Conservation (phyloP, 2,329 filamentous ascomycete genomes). For the Camptophora hylomeconis region DNA sequence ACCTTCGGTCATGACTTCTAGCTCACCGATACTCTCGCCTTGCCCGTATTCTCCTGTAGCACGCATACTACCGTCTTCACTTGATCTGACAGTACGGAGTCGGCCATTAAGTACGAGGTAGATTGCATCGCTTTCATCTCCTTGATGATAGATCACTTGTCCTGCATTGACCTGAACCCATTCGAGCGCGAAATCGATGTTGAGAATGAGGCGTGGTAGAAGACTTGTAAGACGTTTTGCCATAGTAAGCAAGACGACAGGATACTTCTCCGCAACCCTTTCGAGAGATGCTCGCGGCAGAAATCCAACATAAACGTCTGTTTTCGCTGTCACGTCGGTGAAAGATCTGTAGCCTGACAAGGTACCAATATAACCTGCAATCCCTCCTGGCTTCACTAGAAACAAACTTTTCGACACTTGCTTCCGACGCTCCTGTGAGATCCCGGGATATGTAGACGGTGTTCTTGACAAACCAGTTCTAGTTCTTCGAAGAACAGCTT, state of each 20-base stretch:
- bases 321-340: constrained; percentile 92
- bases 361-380: constrained; percentile 88
- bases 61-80: constrained; percentile 65
- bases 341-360: constrained; percentile 93
- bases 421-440: constrained; percentile 23
- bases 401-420: constrained; percentile 60
- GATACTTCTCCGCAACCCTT: constrained; percentile 82
- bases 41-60: constrained; percentile 90
- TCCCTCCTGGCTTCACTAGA: constrained; percentile 82
- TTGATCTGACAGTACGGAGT: constrained; percentile 70
- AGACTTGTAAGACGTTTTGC: constrained; percentile 86
- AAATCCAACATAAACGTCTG: constrained; percentile 95
- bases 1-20: constrained; percentile 94
- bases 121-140: constrained; percentile 93
- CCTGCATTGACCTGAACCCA: constrained; percentile 96
- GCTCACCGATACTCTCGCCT: constrained; percentile 91
- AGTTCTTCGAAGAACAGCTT: constrained; percentile 26
- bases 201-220: constrained; percentile 75
- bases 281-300: constrained; percentile 75
- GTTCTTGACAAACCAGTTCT: constrained; percentile 29
- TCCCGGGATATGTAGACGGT: constrained; percentile 16
- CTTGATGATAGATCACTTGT: constrained; percentile 85
- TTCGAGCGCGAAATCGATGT: constrained; percentile 96
- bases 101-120: constrained; percentile 95
- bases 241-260: constrained; percentile 86